Base-by-base conservation (phyloP, 2,329 filamentous ascomycete genomes). In the Ascochyta pisi region DNA sequence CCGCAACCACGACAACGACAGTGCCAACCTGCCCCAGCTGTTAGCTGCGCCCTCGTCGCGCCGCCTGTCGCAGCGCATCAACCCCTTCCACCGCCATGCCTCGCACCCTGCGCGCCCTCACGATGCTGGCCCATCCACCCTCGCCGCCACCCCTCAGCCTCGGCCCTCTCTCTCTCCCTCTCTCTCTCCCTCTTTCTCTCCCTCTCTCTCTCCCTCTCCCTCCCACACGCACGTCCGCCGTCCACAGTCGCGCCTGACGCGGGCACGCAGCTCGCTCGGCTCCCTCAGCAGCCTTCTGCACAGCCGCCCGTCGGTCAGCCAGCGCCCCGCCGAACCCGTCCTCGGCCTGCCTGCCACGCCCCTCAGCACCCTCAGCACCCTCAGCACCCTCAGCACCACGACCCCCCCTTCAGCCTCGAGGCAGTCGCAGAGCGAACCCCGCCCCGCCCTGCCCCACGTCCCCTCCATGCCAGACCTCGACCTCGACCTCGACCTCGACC, bases 401-500 rank as follows among this genome's bases (percentile, higher is more conserved):
- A 22, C n/a, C 47, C 57, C 16, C 35, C 66, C 62, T 49, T 62
- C 66, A 24, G 55, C 62, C 16, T 65, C 66, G 16, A 56, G 63
- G 33, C 69, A 65, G 23, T 56, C 63, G 24, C 58, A 67, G 27
- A 58, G 51, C 57, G 76, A 66, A 59, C 69, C 39, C 48, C 70
- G 69, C 45, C 74, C 70, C 34, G 68, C 68, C 56, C 63, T 71
- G 8, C 74, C 74, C 3, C 66, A 63, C 4, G 60, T 72, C 15
- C 70, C 70, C 1, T 46, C 53, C 41, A 64, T 74, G 6, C 74
- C 74, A 16, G 74, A 75, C 9, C 66, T 78, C 40, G 73, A 75
- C 9, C 66, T 78, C 40, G 75, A 75, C 40, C 60, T 77, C 26
- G 69, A 74, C 60, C 75, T 78, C 43, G 75, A 76, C 49, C 69